Conservation (phyloP, 2,329 filamentous ascomycete genomes). For the Fusarium dimerum region DNA sequence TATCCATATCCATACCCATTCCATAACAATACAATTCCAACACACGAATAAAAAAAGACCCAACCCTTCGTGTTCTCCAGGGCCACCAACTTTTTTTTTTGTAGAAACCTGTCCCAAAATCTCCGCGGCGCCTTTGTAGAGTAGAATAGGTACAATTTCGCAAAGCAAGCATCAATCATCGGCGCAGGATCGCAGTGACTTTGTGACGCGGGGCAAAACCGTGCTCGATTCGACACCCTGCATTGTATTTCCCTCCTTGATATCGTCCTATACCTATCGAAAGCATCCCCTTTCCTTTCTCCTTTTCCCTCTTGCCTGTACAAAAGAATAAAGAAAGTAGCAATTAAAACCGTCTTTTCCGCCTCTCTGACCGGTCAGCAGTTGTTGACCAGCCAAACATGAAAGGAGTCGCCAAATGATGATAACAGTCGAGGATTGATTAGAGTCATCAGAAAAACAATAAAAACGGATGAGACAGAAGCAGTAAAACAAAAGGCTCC, state of each 20-base stretch:
- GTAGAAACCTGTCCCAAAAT: slow-evolving; percentile 7
- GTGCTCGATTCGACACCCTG: background rate
- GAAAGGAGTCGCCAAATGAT: slow-evolving; percentile 11
- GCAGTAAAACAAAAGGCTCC: slow-evolving; percentile 7
- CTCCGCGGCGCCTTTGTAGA: slow-evolving; percentile 6
- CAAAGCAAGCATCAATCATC: background rate
- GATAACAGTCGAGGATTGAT: slow-evolving; percentile 20
- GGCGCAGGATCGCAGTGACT: background rate
- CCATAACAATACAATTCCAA: slow-evolving; percentile 27
- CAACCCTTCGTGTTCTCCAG: slow-evolving; percentile 3
- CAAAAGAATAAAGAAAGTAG: slow-evolving; percentile 2
- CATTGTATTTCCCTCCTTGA: background rate
- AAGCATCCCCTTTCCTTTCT: slow-evolving; percentile 5
- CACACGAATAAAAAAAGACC: slow-evolving; percentile 24
- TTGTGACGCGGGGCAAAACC: background rate
- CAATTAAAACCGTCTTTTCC: slow-evolving; percentile 19
- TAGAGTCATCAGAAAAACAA: slow-evolving; percentile 9
- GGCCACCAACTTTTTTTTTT: slow-evolving; percentile 1
- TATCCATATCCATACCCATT: slow-evolving; percentile 28
- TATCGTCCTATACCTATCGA: background rate
- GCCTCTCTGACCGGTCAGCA: slow-evolving; percentile 28
- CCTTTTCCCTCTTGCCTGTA: background rate
- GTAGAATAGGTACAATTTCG: background rate
- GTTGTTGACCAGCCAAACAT: slow-evolving; percentile 17
- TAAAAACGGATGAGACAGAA: slow-evolving; percentile 12